These are phyloP conservation scores for Trypanosomatidae sp. DNA, from an alignment of 208 protist genomes.

Conservation along the genomic window DNA sequence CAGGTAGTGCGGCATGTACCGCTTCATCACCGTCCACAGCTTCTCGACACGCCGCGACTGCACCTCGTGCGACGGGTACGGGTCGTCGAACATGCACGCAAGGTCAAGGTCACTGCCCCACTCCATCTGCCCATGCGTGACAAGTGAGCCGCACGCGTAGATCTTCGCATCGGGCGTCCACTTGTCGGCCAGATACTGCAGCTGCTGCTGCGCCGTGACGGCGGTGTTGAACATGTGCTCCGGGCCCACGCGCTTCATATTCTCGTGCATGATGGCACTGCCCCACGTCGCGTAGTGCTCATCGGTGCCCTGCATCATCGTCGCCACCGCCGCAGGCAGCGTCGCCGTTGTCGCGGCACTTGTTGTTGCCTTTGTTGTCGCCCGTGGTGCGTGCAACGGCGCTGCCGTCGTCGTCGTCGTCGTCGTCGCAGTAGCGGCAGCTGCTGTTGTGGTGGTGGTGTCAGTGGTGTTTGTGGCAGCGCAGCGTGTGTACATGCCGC, in stretches of 20 bases:
- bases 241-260: slow-evolving; percentile 66
- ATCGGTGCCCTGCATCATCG: too few species aligned
- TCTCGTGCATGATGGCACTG: slow-evolving; percentile 50
- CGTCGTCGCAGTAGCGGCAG: too few species aligned
- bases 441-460: too few species aligned
- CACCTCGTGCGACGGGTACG: slow-evolving; percentile 59
- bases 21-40: slow-evolving; percentile 80
- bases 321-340: too few species aligned
- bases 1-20: slow-evolving; percentile 76
- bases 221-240: slow-evolving; percentile 81
- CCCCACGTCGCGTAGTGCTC: slow-evolving; percentile 78
- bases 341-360: too few species aligned
- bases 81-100: slow-evolving; percentile 84
- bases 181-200: slow-evolving; percentile 73
- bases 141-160: slow-evolving; percentile 77
- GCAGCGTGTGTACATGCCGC: too few species aligned
- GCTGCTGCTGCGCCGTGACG: slow-evolving; percentile 62
- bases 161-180: slow-evolving; percentile 87
- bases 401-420: too few species aligned
- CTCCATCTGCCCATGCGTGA: slow-evolving; percentile 84
- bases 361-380: too few species aligned
- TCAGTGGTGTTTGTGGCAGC: too few species aligned
- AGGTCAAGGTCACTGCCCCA: slow-evolving; percentile 85
- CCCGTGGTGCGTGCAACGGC: too few species aligned
- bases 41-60: slow-evolving; percentile 80